A percentile compares a stretch with the other conserved stretches of the same genome.
These are phyloP conservation scores for Mangifera indica DNA, from an alignment of 345 rosid genomes.

Conservation along the genomic window DNA sequence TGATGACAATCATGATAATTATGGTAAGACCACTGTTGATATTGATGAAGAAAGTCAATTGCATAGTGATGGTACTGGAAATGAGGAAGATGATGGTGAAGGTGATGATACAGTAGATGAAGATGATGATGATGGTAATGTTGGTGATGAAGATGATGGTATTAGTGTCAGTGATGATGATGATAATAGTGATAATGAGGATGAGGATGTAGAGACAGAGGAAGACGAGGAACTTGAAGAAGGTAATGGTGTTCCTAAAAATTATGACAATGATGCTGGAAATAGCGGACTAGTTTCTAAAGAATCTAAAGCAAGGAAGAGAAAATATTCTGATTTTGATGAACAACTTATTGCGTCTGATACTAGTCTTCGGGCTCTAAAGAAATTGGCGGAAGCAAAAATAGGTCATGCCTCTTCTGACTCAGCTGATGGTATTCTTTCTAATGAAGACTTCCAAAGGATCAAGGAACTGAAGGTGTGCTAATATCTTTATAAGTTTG, in stretches of 20 bases:
- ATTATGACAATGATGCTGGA: slow-evolving; percentile 14
- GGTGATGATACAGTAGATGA: slow-evolving; percentile 43
- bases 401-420: slow-evolving; percentile 32
- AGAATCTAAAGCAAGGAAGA: slow-evolving; percentile 47
- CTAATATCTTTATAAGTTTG: slow-evolving; percentile 10
- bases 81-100: slow-evolving; percentile 42
- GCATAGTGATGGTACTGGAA: slow-evolving; percentile 24
- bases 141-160: slow-evolving; percentile 17
- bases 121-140: slow-evolving; percentile 9
- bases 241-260: slow-evolving; percentile 18
- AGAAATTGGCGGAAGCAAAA: slow-evolving; percentile 70
- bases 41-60: slow-evolving; percentile 45
- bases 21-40: slow-evolving; percentile 19
- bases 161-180: slow-evolving; percentile 34
- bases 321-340: slow-evolving; percentile 71
- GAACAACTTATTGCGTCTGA: slow-evolving; percentile 66
- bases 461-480: slow-evolving; percentile 82
- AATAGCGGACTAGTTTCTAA: slow-evolving; percentile 28
- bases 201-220: slow-evolving; percentile 27
- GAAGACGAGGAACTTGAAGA: slow-evolving; percentile 37
- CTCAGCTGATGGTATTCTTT: slow-evolving; percentile 70
- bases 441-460: slow-evolving; percentile 83
- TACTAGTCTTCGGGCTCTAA: slow-evolving; percentile 83
- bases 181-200: slow-evolving; percentile 25
- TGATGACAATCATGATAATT: slow-evolving; percentile 30